These are phyloP conservation scores for Naegleria lovaniensis DNA, from an alignment of 208 protist genomes.

Conservation along the genomic window DNA sequence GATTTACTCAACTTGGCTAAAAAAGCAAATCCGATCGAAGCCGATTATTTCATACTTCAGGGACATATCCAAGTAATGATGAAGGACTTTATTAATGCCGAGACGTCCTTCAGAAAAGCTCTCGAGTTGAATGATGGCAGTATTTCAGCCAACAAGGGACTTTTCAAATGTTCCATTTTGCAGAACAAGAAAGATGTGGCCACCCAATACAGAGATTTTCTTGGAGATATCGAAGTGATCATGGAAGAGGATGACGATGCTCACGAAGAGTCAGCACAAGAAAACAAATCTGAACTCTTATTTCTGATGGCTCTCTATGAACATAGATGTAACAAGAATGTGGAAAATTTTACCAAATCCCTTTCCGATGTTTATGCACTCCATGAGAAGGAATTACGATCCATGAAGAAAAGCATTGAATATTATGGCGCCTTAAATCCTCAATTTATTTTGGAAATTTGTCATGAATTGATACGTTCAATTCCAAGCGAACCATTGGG, in stretches of 20 bases:
- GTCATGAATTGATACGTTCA: conserved; percentile 71
- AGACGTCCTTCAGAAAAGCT: conserved; percentile 63
- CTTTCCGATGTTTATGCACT: conserved; percentile 71
- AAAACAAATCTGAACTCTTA: conserved; percentile 61
- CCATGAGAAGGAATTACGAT: conserved; percentile 55
- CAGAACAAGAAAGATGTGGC: conserved; percentile 1
- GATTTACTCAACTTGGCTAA: conserved; percentile 62
- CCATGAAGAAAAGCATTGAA: conserved; percentile 46
- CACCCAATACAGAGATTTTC: conserved; percentile 48
- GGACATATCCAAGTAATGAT: conserved; percentile 64
- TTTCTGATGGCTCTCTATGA: conserved; percentile 66
- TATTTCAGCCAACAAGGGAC: conserved; percentile 46
- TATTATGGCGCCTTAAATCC: conserved; percentile 67
- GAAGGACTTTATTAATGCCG: conserved; percentile 63
- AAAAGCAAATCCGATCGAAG: conserved; percentile 52
- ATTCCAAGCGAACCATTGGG: conserved; percentile 73
- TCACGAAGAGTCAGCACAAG: not conserved
- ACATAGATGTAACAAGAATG: conserved; percentile 61
- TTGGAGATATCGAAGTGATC: not conserved
- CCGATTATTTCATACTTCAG: conserved; percentile 69
- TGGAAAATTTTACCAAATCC: conserved; percentile 51
- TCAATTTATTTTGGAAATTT: conserved; percentile 68
- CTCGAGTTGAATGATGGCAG: conserved; percentile 60
- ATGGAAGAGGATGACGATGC: not conserved
- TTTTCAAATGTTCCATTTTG: not conserved